Conservation (phyloP, 306 rosid species). For the Morella rubra region DNA sequence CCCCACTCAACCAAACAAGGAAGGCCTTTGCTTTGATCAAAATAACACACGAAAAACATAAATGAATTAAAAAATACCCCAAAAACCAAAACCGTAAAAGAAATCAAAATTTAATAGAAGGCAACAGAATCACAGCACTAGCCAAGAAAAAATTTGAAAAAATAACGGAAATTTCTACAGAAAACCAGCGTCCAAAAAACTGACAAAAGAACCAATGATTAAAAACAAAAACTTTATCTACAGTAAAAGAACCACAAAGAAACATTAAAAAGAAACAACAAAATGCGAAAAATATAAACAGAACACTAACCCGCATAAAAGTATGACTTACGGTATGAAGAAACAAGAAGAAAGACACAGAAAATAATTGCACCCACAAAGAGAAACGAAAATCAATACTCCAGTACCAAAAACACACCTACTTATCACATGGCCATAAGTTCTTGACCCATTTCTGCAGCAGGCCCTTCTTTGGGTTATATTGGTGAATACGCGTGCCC, state of each 20-base stretch:
- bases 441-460: too few relatives aligned
- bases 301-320: not conserved
- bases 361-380: not conserved
- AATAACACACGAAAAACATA: not conserved
- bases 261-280: not conserved
- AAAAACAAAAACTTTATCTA: not conserved
- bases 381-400: conserved; percentile 10
- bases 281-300: not conserved
- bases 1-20: conserved; percentile 3
- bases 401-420: conserved; percentile 17
- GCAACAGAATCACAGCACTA: not conserved
- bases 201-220: not conserved
- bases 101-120: not conserved
- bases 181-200: not conserved
- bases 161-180: not conserved
- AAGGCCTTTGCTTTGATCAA: not conserved
- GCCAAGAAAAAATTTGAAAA: not conserved
- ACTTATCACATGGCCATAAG: too few relatives aligned
- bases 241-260: too few relatives aligned
- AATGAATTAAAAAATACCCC: not conserved
- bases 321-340: not conserved
- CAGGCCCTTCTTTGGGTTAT: too few relatives aligned
- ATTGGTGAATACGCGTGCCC: too few relatives aligned
- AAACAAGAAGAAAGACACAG: not conserved
- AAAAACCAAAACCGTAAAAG: conserved; percentile 17